phyloP scores from a whole-genome alignment of 495 filamentous ascomycete genomes.

The Penicillium turbatum region DNA sequence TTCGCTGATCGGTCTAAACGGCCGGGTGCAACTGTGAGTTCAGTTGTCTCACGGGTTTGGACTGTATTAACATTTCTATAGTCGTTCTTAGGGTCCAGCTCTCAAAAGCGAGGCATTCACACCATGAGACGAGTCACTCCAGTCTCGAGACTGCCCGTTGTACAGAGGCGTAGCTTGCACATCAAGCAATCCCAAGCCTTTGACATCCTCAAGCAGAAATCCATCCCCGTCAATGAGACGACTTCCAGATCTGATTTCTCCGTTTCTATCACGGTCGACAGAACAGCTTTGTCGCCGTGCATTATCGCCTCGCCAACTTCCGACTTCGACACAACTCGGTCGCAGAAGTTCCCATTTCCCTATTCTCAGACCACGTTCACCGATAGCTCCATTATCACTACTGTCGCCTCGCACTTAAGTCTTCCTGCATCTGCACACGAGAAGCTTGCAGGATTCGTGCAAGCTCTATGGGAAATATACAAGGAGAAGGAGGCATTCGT shows the following conservation, averaged over 20 bases:
- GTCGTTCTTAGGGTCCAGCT: slow-evolving; percentile 13
- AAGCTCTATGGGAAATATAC: slow-evolving; percentile 56
- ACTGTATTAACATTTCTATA: slow-evolving; percentile 18
- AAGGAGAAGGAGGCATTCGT: slow-evolving; percentile 64
- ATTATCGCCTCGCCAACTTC: slow-evolving; percentile 57
- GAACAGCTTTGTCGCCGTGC: slow-evolving; percentile 59
- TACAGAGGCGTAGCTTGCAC: slow-evolving; percentile 54
- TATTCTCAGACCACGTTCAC: slow-evolving; percentile 38
- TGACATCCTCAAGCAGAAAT: slow-evolving; percentile 53
- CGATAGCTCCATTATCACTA: slow-evolving; percentile 33
- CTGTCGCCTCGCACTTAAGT: slow-evolving; percentile 48
- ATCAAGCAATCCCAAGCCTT: slow-evolving; percentile 55
- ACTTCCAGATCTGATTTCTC: slow-evolving; percentile 39
- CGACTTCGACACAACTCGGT: slow-evolving; percentile 30
- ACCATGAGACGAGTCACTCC: slow-evolving; percentile 37
- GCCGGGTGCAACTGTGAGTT: slow-evolving; percentile 28
- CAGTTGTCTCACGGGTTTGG: background rate
- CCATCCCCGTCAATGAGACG: slow-evolving; percentile 44
- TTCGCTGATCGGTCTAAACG: slow-evolving; percentile 32
- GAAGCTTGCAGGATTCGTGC: slow-evolving; percentile 48
- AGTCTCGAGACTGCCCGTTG: background rate
- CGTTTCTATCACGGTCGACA: slow-evolving; percentile 63
- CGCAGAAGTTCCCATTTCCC: slow-evolving; percentile 58
- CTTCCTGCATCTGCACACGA: slow-evolving; percentile 41
- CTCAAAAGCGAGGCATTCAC: slow-evolving; percentile 50